These are phyloP conservation scores for Penicillium simplicissimum DNA, from an alignment of 495 filamentous ascomycete species.

Conservation along the genomic window DNA sequence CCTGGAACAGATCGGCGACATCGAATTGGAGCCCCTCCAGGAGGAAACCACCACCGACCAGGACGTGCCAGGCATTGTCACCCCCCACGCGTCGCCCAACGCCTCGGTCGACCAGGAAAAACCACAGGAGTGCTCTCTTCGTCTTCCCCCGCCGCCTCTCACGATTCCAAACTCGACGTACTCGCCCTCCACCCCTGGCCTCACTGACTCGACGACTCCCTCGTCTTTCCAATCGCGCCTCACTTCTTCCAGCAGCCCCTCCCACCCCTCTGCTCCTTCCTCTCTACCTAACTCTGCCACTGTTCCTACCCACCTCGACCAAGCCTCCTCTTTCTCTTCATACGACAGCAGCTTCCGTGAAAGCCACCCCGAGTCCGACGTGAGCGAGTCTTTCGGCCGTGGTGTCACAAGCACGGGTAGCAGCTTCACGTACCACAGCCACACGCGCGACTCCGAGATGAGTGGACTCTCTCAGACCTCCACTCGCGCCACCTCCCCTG, in stretches of 20 bases:
- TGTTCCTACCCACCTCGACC: conserved; percentile 43
- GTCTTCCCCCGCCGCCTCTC: conserved; percentile 44
- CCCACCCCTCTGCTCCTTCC: conserved; percentile 24
- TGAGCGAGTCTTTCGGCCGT: conserved; percentile 42
- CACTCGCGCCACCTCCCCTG: conserved; percentile 88
- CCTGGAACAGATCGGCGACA: conserved; percentile 90
- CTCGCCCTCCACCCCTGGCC: conserved; percentile 39
- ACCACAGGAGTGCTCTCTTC: conserved; percentile 34
- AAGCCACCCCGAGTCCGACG: conserved; percentile 39
- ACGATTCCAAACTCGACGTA: conserved; percentile 40
- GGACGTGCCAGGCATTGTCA: conserved; percentile 14
- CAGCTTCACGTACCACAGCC: conserved; percentile 74
- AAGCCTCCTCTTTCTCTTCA: conserved; percentile 35
- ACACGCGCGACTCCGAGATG: conserved; percentile 75
- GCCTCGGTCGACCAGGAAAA: conserved; percentile 16
- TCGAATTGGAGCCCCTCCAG: conserved; percentile 72
- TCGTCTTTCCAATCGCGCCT: conserved; percentile 43
- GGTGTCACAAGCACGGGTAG: conserved; percentile 57
- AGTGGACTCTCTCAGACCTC: conserved; percentile 80
- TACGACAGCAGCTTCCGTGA: conserved; percentile 26
- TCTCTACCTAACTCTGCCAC: conserved; percentile 33
- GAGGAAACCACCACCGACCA: conserved; percentile 38
- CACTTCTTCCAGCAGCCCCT: conserved; percentile 21
- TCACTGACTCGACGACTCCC: conserved; percentile 46
- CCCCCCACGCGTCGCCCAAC: conserved; percentile 19